Base-by-base conservation (phyloP, 805 yeast species). In the Wickerhamomyces canadensis region DNA sequence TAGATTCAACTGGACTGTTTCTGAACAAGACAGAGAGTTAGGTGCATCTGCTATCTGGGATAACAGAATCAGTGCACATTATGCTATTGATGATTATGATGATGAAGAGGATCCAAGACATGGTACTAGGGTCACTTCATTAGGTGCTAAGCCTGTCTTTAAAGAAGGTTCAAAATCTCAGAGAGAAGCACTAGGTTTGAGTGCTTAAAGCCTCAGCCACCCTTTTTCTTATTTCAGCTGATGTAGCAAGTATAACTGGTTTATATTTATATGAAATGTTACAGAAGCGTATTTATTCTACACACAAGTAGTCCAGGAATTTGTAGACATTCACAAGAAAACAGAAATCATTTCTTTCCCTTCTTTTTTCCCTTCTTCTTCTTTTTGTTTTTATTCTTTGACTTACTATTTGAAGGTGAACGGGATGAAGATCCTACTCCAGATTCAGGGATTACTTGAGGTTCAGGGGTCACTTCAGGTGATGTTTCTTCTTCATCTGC, bases 31-130 rank as follows among this genome's bases (percentile, higher is more conserved):
- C 62, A 35, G 37, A 64, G 51, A 72, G 5, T 54, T 53, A 15
- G 76, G 76, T 23, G 68, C 76, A 23, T 61, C 75, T 27, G 81
- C 78, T 7, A 48, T 76, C 26, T 76, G 82, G 81, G 82, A 77
- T 48, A 77, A 76, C 62, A 62, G 82, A 53, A 51, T 72, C 36
- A 63, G 74, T 33, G 68, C 66, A 44, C 83, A 76, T 56, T 60
- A 58, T 43, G 76, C 77, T n/a, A 64, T 70, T 18, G 58, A 66
- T 58, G 77, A 72, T 47, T 68, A 68, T 43, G 72, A 66, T 43
- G 57, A 31, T 21, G 35, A 81, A 77, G 80, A 72, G 47, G 68
- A 72, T 32, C 76, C 79, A 12, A 43, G 76, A 57, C 79, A 73
- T 43, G 79, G 75, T 32, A 68, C 72, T 13, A 68, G 81, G 45